These are phyloP conservation scores for Kuraishia floccosa DNA, from an alignment of 805 yeast genomes.

Conservation along the genomic window DNA sequence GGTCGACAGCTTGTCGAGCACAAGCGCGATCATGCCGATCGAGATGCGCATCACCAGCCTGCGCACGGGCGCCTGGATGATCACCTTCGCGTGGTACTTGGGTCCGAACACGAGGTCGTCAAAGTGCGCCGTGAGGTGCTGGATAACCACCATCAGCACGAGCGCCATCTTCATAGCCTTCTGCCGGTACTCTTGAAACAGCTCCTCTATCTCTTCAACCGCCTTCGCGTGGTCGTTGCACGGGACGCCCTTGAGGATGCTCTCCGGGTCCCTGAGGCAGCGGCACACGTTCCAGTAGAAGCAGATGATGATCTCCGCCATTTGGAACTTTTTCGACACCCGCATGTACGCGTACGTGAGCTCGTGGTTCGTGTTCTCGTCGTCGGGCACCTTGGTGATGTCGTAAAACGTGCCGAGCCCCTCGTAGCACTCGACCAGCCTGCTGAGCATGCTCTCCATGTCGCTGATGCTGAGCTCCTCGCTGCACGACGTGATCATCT, in stretches of 20 bases:
- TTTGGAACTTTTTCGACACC: conserved; percentile 1
- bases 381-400: background rate
- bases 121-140: no score
- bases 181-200: background rate
- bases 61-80: background rate
- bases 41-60: conserved; percentile 1
- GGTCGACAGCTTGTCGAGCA: background rate
- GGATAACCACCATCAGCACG: background rate
- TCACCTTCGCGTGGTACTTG: background rate
- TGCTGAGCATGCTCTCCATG: background rate
- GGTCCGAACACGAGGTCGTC: background rate
- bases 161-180: background rate
- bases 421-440: background rate
- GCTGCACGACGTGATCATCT: background rate
- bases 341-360: background rate
- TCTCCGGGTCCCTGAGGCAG: background rate
- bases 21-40: background rate
- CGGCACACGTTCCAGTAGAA: background rate
- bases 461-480: background rate
- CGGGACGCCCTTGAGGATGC: background rate
- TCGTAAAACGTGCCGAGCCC: background rate
- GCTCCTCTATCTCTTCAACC: conserved; percentile 1
- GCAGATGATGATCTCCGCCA: conserved; percentile 1
- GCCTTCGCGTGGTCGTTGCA: background rate
- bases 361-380: background rate